phyloP scores from a whole-genome alignment of 441 rosid species.

The Syzygium syzygioides region DNA sequence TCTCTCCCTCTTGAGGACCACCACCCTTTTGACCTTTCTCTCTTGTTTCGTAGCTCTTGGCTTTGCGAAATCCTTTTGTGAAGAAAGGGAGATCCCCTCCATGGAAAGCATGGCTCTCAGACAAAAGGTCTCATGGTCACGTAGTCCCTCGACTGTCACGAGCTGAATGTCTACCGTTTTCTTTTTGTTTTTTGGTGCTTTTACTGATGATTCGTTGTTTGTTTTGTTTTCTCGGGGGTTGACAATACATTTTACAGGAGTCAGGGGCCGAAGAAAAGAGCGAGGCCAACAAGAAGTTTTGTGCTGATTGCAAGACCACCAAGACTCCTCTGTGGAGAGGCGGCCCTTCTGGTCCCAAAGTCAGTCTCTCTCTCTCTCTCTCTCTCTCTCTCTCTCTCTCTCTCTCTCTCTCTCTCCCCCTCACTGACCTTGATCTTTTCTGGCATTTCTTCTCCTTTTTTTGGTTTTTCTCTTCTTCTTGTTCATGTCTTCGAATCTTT shows the following conservation, averaged over 20 bases:
- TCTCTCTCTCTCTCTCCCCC: background rate
- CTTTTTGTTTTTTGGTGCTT: background rate
- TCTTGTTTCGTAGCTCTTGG: background rate
- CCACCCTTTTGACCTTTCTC: background rate
- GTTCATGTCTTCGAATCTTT: background rate
- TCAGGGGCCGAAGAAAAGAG: conserved; percentile 12
- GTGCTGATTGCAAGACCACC: conserved; percentile 71
- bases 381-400: background rate
- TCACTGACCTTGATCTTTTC: background rate
- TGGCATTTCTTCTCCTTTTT: background rate
- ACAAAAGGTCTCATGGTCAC: background rate
- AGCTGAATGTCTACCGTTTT: background rate
- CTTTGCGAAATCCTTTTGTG: background rate
- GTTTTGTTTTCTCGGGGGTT: background rate
- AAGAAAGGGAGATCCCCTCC: background rate
- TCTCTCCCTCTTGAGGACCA: background rate
- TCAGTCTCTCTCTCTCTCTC: background rate
- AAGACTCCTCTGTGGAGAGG: conserved; percentile 91
- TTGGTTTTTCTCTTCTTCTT: background rate
- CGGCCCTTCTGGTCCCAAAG: conserved; percentile 96
- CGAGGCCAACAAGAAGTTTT: conserved; percentile 31
- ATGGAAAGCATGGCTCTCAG: background rate
- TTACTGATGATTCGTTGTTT: background rate
- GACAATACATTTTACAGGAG: conserved; percentile 8
- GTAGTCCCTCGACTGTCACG: background rate